Evolutionary conservation across 768 basidiomycete genomes (phyloP), one percentile per base, ranked within the genome.

Genomic region (Hemileccinum rubropunctum): DNA sequence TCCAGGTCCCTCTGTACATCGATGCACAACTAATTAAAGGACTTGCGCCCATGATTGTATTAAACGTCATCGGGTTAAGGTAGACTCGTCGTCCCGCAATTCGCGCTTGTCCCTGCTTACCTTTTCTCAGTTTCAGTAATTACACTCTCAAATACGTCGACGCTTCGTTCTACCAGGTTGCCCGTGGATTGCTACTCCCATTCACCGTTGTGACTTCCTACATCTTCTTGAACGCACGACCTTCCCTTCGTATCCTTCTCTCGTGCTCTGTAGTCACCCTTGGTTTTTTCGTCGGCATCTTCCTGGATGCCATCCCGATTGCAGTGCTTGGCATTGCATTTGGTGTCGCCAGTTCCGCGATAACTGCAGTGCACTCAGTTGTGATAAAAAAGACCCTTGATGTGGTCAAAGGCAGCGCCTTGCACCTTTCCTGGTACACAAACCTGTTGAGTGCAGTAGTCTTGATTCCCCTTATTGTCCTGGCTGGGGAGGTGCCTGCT

Each of bases 111-210:
- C 10, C 35, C 23, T n/a, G 33, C 33, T 56, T 28, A 53, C 12
- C 18, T 39, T 18, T 28, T 11, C n/a, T 27, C 64, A 91, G 89
- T 61, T 86, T 90, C 63, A 90, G 89, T 70, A 95, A 94, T 66
- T 93, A 84, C 64, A 92, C 88, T 35, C 78, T 95, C 51, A 91
- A 93, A 82, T 91, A 88, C 61, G 94, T 97, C 58, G 93, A 94
- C 49, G 91, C 91, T 12, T 94, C 92, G 0, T 93, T 95, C 70
- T 94, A 95, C 68, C 94, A 95, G 73, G 88, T 98, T 54, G 95
- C 95, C 0, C 86, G 95, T 14, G 95, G 95, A 10, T 78, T 98
- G 52, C 82, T 98, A 26, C 83, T 98, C 20, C 95, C 95, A 0
- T 88, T 93, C 76, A 98, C 95, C 15, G 92, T 97, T 59, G 73